These are phyloP conservation scores for Populus alba DNA, from an alignment of 345 rosid genomes.

Conservation along the genomic window DNA sequence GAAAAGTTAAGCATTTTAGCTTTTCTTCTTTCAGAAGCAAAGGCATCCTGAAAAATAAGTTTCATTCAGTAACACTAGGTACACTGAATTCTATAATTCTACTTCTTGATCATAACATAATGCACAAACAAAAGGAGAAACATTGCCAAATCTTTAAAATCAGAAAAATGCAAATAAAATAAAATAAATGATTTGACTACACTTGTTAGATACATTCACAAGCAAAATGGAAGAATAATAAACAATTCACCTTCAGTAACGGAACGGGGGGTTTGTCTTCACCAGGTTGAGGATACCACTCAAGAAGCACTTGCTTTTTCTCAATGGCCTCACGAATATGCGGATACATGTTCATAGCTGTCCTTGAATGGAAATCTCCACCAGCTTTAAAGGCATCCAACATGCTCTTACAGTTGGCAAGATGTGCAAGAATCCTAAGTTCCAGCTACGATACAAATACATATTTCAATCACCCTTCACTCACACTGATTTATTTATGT, in stretches of 20 bases:
- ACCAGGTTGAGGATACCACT: constrained; percentile 91
- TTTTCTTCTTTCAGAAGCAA: constrained; percentile 81
- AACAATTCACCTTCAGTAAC: constrained; percentile 63
- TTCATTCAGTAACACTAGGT: constrained; percentile 4
- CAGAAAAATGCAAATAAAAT: background rate
- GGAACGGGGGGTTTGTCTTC: constrained; percentile 95
- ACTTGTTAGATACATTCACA: background rate
- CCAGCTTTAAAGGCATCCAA: constrained; percentile 95
- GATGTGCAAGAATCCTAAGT: constrained; percentile 96
- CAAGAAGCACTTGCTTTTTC: constrained; percentile 70
- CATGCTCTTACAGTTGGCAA: constrained; percentile 90
- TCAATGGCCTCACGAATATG: constrained; percentile 83
- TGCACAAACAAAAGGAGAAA: background rate
- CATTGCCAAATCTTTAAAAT: background rate
- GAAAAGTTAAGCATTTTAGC: constrained; percentile 99
- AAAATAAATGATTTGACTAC: background rate
- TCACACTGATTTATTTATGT: background rate
- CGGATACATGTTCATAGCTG: constrained; percentile 96
- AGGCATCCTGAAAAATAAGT: constrained; percentile 55
- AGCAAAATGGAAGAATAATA: background rate
- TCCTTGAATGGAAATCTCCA: constrained; percentile 97
- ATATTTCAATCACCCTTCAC: constrained; percentile 23
- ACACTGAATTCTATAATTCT: background rate
- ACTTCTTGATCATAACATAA: background rate
- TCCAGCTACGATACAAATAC: constrained; percentile 61